These are phyloP conservation scores for Spathaspora arborariae DNA, from an alignment of 805 yeast species.

Conservation along the genomic window DNA sequence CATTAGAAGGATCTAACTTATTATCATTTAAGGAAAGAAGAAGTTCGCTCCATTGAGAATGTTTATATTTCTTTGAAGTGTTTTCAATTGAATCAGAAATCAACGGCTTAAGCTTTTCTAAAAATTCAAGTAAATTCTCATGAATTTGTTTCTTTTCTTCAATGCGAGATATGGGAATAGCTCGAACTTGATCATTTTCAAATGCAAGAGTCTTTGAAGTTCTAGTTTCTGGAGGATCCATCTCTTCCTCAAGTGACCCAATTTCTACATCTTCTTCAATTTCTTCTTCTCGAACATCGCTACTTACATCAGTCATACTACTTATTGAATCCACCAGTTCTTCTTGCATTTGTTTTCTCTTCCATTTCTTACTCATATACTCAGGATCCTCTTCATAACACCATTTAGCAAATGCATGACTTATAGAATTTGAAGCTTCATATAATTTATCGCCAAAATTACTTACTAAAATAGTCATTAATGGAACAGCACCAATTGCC, in stretches of 20 bases:
- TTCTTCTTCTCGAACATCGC: conserved; percentile 9
- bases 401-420: conserved; percentile 6
- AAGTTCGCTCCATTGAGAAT: conserved; percentile 50
- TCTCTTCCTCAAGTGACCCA: conserved; percentile 1
- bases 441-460: conserved; percentile 62
- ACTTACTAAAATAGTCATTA: conserved; percentile 79
- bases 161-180: not conserved
- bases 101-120: conserved; percentile 28
- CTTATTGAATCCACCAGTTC: conserved; percentile 2
- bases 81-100: conserved; percentile 33
- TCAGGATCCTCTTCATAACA: conserved; percentile 5
- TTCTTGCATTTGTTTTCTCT: conserved; percentile 6
- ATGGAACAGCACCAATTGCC: conserved; percentile 81
- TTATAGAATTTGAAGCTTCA: conserved; percentile 18
- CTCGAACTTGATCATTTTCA: not conserved
- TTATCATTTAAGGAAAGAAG: conserved; percentile 12
- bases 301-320: not conserved
- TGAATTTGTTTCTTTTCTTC: conserved; percentile 7
- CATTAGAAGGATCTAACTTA: not conserved
- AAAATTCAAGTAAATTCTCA: conserved; percentile 20
- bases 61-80: conserved; percentile 42
- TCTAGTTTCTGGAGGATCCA: not conserved
- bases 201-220: not conserved
- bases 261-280: conserved; percentile 9
- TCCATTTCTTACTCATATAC: conserved; percentile 1